Base-by-base conservation (phyloP, 352 stramenopile species). In the Phytophthora foliorum region DNA sequence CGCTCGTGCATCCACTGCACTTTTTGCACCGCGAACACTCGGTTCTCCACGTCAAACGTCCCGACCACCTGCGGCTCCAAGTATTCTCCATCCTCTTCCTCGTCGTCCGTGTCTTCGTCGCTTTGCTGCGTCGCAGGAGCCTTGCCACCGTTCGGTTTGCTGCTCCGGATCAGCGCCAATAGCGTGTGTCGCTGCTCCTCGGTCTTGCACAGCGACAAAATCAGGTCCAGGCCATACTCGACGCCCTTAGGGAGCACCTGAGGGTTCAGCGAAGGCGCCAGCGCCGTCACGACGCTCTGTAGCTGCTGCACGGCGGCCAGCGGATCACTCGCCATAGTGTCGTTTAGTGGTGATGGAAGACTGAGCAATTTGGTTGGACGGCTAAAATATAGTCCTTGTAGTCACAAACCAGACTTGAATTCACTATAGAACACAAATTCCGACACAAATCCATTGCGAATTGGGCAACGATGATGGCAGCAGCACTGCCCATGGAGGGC, bases 201-300 rank as follows among this genome's bases (percentile, higher is more conserved):
- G 1, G 81, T 91, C 57, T 72, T 78, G 59, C 87, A 93, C n/a
- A 91, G 68, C 19, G 56, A 74, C 27, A 91, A 42, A 52, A 93
- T 72, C 60, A 92, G 57, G 16, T 93, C 87, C 13, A 93, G 52
- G 25, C 83, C 85, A 58, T 93, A 92, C 36, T 65, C 31, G 1
- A 67, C 41, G 32, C 81, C 85, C 51, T 88, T 90, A 6, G 84
- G 87, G 21, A 95, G 75, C 52, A 93, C 75, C 67, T 95, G 87
- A 27, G 87, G 87, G 10, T 74, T 67, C 42, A 91, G 58, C 34
- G 62, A 54, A 42, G 87, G 85, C 56, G 87, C 85, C 31, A 95
- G 63, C 14, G 75, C 45, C 31, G 68, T 55, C 57, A 95, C 74
- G 17, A 84, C 61, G 41, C 67, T 61, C 81, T 95, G 81, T 17